Percentiles rank a stretch among this genome's conserved stretches.
These are phyloP conservation scores for Gastrolobium bilobum DNA, from an alignment of 306 rosid genomes.

Conservation along the genomic window DNA sequence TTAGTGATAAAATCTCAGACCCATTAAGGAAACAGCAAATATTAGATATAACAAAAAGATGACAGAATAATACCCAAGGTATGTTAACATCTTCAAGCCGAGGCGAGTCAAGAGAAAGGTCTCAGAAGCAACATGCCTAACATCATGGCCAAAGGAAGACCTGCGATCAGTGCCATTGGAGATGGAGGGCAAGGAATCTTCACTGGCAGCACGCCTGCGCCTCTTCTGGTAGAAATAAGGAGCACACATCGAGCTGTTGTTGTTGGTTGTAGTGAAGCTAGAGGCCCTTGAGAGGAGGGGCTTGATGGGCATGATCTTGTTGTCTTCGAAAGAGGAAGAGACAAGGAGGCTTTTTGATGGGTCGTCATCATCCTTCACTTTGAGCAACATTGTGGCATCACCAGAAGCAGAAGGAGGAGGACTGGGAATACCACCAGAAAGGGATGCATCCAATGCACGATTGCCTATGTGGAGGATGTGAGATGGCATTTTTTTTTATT, in stretches of 20 bases:
- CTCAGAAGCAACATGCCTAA: conserved; percentile 68
- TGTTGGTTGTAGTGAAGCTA: conserved; percentile 51
- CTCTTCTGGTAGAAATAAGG: conserved; percentile 57
- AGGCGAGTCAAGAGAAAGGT: conserved; percentile 74
- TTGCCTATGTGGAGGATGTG: conserved; percentile 64
- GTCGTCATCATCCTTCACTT: conserved; percentile 46
- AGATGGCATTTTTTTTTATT: conserved; percentile 66
- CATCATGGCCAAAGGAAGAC: conserved; percentile 54
- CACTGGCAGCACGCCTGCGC: conserved; percentile 75
- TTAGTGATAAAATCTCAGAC: neutral
- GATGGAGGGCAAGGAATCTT: conserved; percentile 55
- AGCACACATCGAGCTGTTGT: neutral
- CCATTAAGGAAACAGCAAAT: neutral
- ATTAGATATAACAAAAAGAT: neutral
- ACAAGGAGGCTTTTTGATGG: conserved; percentile 57
- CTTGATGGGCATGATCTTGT: conserved; percentile 42
- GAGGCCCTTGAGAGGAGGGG: conserved; percentile 65
- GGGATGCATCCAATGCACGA: conserved; percentile 18
- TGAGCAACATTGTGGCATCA: conserved; percentile 46
- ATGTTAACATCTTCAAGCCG: conserved; percentile 69
- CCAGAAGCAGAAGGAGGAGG: neutral
- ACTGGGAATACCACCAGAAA: conserved; percentile 14
- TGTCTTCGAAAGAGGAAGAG: conserved; percentile 58
- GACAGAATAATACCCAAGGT: conserved; percentile 71
- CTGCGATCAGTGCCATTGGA: conserved; percentile 22